Evolutionary conservation across 495 filamentous ascomycete genomes (phyloP), one percentile per base, ranked within the genome.

Genomic region (Clavariopsis aquatica): DNA sequence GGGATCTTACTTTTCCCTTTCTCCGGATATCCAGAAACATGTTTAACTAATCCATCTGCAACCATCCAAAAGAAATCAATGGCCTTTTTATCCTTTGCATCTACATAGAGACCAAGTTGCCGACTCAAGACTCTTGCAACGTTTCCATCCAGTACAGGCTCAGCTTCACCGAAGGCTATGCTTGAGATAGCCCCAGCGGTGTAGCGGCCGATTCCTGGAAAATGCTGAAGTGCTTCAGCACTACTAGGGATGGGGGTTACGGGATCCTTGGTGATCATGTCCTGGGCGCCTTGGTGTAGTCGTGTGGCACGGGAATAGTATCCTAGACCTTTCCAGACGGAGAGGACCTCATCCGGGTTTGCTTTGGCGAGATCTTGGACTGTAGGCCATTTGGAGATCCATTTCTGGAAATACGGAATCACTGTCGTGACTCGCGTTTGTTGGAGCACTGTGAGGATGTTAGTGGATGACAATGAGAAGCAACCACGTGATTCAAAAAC

Each of bases 301-400:
- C 65, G 58, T 24, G 58, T 68, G 4, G 65, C 65, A 1, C 65
- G 65, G 12, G 58, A 62, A 28, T 68, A 68, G 46, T 68, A 68
- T 1, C 65, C 65, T 36, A 68, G 65, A 9, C 65, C 65, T 36
- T 68, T 68, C 65, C 65, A 68, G n/a, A 51, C 58, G 5, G 65
- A 51, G 9, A 68, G 47, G 3, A 68, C 65, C 12, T 68, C 58
- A 41, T 68, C 65, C 23, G 62, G 38, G 20, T 38, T 24, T 1
- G 65, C 65, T 13, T 57, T 31, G 26, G 65, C 51, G 45, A 68
- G 65, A 22, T 49, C 36, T 23, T 63, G 53, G 17, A 68, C 47
- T 3, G 65, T 68, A 1, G 65, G 58, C 65, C 65, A 68, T 52
- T 63, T 57, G 12, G 58, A 57, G 2, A 68, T 62, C 65, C 65